phyloP scores from a whole-genome alignment of 2,329 filamentous ascomycete species.

The Pezicula neosporulosa region DNA sequence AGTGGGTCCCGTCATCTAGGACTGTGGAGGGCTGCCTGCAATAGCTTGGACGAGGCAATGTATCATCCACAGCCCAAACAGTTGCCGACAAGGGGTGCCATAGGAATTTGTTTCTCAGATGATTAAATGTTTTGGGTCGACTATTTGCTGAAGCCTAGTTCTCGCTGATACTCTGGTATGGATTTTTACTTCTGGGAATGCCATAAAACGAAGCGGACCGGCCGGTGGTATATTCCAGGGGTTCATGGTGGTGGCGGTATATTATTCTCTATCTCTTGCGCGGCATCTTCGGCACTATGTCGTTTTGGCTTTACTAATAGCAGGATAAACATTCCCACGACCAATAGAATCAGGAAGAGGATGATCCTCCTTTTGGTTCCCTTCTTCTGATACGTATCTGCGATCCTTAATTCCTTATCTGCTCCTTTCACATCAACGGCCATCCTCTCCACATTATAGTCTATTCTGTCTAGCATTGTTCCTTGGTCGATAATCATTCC shows the following conservation, averaged over 20 bases:
- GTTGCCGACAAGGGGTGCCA: too few species aligned
- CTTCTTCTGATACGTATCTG: conserved; percentile 83
- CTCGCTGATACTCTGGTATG: too few species aligned
- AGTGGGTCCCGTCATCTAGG: too few species aligned
- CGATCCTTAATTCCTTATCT: conserved; percentile 85
- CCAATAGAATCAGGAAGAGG: conserved; percentile 77
- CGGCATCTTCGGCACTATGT: conserved; percentile 8
- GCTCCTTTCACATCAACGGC: conserved; percentile 88
- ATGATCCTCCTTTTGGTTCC: conserved; percentile 92
- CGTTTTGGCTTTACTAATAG: conserved; percentile 63
- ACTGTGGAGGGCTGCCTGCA: too few species aligned
- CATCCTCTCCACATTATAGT: conserved; percentile 98
- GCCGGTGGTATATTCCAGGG: too few species aligned
- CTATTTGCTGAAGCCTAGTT: too few species aligned
- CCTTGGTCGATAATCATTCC: conserved; percentile 93
- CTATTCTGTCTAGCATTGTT: conserved; percentile 88
- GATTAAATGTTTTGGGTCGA: too few species aligned
- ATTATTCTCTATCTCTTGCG: conserved; percentile 14
- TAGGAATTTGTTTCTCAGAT: too few species aligned
- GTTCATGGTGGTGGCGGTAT: conserved; percentile 16
- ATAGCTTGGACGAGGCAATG: too few species aligned
- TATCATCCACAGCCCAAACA: too few species aligned
- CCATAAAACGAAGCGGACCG: too few species aligned
- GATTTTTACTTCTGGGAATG: too few species aligned
- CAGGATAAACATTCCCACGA: conserved; percentile 83